These are phyloP conservation scores for Lepidopterella palustris DNA, from an alignment of 495 filamentous ascomycete species.

Conservation along the genomic window DNA sequence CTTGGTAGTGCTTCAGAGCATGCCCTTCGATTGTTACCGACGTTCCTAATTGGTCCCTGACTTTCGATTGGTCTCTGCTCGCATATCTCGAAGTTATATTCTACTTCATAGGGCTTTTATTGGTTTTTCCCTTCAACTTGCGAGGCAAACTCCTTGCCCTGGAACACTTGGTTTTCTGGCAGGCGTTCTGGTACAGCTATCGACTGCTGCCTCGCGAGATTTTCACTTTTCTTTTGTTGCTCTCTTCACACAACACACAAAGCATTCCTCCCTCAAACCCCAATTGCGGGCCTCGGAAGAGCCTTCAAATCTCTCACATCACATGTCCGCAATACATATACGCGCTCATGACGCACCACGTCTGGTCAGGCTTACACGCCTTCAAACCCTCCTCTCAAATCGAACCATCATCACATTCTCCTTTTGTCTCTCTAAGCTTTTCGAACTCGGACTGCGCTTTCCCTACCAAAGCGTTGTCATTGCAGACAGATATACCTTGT, in stretches of 20 bases:
- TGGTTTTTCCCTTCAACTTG: background rate
- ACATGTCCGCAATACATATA: slow-evolving; percentile 20
- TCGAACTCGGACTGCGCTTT: slow-evolving; percentile 2
- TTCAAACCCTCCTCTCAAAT: background rate
- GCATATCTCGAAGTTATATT: background rate
- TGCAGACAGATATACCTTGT: background rate
- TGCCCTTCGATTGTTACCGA: background rate
- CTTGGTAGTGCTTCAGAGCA: background rate
- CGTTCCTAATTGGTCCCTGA: background rate
- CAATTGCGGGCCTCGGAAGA: too few species aligned
- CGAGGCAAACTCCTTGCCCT: background rate
- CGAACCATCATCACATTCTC: slow-evolving; percentile 1
- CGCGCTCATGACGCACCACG: slow-evolving; percentile 18
- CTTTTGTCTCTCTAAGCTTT: background rate
- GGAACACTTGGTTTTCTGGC: background rate
- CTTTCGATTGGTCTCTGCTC: background rate
- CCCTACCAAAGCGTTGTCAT: background rate
- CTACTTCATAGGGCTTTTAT: background rate
- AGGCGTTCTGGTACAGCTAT: slow-evolving; percentile 4
- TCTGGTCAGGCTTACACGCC: slow-evolving; percentile 15
- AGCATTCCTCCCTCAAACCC: background rate
- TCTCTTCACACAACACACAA: background rate
- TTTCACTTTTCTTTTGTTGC: slow-evolving; percentile 20
- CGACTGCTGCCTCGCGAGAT: slow-evolving; percentile 20
- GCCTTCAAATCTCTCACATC: too few species aligned